phyloP scores from a whole-genome alignment of 163 green algal species.

The Chloromonas sp. region DNA sequence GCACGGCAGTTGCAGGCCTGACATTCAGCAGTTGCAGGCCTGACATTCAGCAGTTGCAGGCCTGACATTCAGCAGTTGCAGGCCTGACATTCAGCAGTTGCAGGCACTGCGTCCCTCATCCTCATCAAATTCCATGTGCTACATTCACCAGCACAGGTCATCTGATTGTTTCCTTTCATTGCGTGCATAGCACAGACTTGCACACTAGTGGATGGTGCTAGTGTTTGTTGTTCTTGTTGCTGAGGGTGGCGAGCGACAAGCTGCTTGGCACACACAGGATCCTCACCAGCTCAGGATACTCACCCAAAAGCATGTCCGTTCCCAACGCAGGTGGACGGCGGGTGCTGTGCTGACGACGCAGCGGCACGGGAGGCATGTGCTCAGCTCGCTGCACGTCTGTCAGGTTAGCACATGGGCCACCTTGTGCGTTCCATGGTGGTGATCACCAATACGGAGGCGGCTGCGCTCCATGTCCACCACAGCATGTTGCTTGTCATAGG shows the following conservation, averaged over 20 bases:
- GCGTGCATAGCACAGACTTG: too few species aligned
- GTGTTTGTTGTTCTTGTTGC: background rate
- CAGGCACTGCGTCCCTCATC: too few species aligned
- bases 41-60: background rate
- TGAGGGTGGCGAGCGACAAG: too few species aligned
- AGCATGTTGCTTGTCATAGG: background rate
- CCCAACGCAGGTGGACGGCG: slow-evolving; percentile 51
- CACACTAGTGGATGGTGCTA: too few species aligned
- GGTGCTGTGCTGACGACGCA: slow-evolving; percentile 48
- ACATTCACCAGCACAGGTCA: too few species aligned
- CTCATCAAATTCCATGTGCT: too few species aligned
- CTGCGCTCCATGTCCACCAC: slow-evolving; percentile 8
- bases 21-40: background rate
- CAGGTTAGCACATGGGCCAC: slow-evolving; percentile 30
- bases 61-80: background rate
- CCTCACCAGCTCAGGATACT: too few species aligned
- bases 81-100: background rate
- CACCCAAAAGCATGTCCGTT: too few species aligned
- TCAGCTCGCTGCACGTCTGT: slow-evolving; percentile 50
- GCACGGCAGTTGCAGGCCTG: too few species aligned
- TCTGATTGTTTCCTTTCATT: too few species aligned
- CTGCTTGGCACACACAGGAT: too few species aligned
- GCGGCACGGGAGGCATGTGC: slow-evolving; percentile 50
- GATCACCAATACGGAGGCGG: slow-evolving; percentile 18
- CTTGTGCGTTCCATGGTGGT: too few species aligned